Conservation (phyloP, 2,329 filamentous ascomycete species). For the Dactylellina leptospora region DNA sequence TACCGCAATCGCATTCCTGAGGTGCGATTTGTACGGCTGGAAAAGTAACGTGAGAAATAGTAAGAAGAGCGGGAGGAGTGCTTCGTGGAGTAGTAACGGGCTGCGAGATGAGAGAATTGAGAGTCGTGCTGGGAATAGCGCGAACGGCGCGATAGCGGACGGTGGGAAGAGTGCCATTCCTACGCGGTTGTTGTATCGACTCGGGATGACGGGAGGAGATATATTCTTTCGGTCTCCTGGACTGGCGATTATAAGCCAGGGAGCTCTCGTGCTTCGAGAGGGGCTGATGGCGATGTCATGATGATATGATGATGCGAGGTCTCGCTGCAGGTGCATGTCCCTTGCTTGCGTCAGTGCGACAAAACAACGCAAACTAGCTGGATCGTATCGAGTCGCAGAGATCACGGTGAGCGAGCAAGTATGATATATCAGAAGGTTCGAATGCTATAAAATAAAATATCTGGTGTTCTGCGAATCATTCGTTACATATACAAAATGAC, state of each 20-base stretch:
- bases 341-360: slow-evolving; percentile 7
- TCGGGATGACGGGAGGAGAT: no score
- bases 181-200: no score
- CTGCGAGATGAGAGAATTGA: slow-evolving; percentile 13
- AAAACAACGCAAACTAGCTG: neutral
- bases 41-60: slow-evolving; percentile 34
- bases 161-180: slow-evolving; percentile 38
- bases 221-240: no score
- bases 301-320: neutral
- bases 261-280: neutral
- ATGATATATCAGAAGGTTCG: neutral
- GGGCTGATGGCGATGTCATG: neutral
- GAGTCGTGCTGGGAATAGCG: slow-evolving; percentile 27
- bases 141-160: slow-evolving; percentile 24
- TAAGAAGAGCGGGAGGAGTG: slow-evolving; percentile 28
- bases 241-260: no score
- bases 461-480: no score
- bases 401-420: neutral
- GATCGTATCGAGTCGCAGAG: neutral
- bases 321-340: neutral
- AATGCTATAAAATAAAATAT: neutral
- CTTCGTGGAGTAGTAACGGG: slow-evolving; percentile 41
- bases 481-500: slow-evolving; percentile 12
- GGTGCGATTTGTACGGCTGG: slow-evolving; percentile 29
- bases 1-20: slow-evolving; percentile 37